phyloP scores from a whole-genome alignment of 306 rosid species.

The Ammopiptanthus mongolicus region DNA sequence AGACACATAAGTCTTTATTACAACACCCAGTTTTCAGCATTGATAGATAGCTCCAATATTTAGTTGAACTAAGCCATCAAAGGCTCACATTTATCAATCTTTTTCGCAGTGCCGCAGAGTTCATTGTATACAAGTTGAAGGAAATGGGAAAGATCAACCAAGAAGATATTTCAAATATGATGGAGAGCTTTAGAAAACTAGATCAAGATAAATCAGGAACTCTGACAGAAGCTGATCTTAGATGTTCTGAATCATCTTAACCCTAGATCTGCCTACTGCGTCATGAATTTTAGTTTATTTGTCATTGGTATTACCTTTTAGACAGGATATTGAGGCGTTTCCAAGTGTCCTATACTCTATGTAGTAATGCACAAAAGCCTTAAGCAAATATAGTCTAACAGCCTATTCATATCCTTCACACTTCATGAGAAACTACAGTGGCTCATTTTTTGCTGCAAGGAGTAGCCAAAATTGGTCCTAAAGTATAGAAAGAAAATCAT shows the following conservation, averaged over 20 bases:
- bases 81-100: not conserved
- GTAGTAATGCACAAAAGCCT: not conserved
- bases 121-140: constrained; percentile 69
- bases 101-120: constrained; percentile 58
- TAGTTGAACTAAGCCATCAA: not conserved
- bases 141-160: constrained; percentile 76
- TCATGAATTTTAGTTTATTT: not conserved
- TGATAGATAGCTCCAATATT: not conserved
- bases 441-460: not conserved
- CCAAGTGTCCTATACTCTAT: not conserved
- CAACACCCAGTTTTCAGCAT: not conserved
- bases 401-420: not conserved
- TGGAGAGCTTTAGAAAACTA: constrained; percentile 56
- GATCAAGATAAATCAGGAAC: constrained; percentile 69
- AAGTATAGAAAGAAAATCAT: not conserved
- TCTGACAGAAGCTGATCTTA: constrained; percentile 66
- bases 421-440: not conserved
- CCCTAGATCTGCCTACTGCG: not conserved
- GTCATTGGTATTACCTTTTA: not conserved
- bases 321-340: not conserved
- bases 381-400: not conserved
- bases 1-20: not conserved
- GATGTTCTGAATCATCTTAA: constrained; percentile 10
- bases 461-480: not conserved
- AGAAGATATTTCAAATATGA: constrained; percentile 51